These are phyloP conservation scores for Psilocybe cubensis DNA, from an alignment of 768 basidiomycete genomes.

Conservation along the genomic window DNA sequence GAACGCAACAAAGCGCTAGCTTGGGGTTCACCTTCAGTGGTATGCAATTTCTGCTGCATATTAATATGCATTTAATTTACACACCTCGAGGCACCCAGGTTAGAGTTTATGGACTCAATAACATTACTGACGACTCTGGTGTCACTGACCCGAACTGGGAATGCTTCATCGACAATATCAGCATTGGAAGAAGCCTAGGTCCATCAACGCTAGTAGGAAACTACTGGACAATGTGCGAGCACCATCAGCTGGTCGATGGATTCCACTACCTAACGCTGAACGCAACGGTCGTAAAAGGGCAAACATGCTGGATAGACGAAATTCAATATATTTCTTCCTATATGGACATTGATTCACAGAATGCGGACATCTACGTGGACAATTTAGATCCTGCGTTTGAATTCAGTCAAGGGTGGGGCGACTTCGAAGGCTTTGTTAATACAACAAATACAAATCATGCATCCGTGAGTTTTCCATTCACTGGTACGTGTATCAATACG, in stretches of 20 bases:
- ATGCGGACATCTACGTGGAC: constrained; percentile 13
- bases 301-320: constrained; percentile 33
- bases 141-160: constrained; percentile 16
- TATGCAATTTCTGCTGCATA: constrained; percentile 16
- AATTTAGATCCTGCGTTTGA: constrained; percentile 12
- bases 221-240: constrained; percentile 16
- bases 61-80: neutral
- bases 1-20: constrained; percentile 11
- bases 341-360: constrained; percentile 6
- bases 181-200: neutral
- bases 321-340: constrained; percentile 25
- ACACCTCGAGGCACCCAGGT: constrained; percentile 9
- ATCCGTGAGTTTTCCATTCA: constrained; percentile 22
- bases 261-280: constrained; percentile 29
- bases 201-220: constrained; percentile 6
- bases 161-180: constrained; percentile 17
- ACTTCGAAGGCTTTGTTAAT: constrained; percentile 20
- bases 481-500: constrained; percentile 19
- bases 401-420: constrained; percentile 13
- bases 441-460: constrained; percentile 18
- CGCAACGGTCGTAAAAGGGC: constrained; percentile 22
- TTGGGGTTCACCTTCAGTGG: constrained; percentile 19
- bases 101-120: constrained; percentile 5
- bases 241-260: constrained; percentile 20
- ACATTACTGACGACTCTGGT: constrained; percentile 12